phyloP scores from a whole-genome alignment of 192 early-diverging fungal genomes.

The Funneliformis geosporum region DNA sequence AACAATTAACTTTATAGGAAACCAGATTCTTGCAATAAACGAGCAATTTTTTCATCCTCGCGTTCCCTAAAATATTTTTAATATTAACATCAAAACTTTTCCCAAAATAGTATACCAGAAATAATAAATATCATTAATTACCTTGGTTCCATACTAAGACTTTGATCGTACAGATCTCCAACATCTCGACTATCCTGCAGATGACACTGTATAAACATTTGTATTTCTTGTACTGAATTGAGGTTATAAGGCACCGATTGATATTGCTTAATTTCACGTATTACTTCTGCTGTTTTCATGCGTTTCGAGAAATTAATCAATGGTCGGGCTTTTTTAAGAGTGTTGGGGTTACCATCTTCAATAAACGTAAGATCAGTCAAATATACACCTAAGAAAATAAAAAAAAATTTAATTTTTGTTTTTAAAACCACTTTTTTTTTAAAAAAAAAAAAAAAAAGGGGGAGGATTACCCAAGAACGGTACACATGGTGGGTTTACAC shows the following conservation, averaged over 20 bases:
- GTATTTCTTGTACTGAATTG: constrained; percentile 81
- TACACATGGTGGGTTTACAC: constrained; percentile 80
- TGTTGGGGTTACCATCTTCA: constrained; percentile 88
- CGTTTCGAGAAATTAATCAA: constrained; percentile 95
- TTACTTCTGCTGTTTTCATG: constrained; percentile 85
- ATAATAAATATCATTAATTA: constrained; percentile 35
- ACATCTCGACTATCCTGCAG: constrained; percentile 72
- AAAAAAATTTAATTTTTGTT: background rate
- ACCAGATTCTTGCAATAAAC: constrained; percentile 75
- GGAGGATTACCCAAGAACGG: constrained; percentile 64
- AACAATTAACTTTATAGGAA: constrained; percentile 56
- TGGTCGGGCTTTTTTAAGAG: constrained; percentile 55
- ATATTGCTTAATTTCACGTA: constrained; percentile 92
- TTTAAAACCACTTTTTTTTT: background rate
- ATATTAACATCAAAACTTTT: background rate
- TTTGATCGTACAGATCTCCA: constrained; percentile 75
- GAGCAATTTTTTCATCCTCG: constrained; percentile 79
- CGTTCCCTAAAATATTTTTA: constrained; percentile 54
- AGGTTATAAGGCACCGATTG: constrained; percentile 84
- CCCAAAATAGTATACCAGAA: background rate
- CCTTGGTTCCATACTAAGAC: constrained; percentile 82
- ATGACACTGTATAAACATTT: constrained; percentile 71
- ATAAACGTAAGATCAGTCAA: constrained; percentile 92
- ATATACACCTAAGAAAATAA: constrained; percentile 61
- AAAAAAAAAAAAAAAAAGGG: no score